A percentile compares a stretch with the other conserved stretches of the same genome.
These are phyloP conservation scores for Senna siamea DNA, from an alignment of 306 rosid species.

Conservation along the genomic window DNA sequence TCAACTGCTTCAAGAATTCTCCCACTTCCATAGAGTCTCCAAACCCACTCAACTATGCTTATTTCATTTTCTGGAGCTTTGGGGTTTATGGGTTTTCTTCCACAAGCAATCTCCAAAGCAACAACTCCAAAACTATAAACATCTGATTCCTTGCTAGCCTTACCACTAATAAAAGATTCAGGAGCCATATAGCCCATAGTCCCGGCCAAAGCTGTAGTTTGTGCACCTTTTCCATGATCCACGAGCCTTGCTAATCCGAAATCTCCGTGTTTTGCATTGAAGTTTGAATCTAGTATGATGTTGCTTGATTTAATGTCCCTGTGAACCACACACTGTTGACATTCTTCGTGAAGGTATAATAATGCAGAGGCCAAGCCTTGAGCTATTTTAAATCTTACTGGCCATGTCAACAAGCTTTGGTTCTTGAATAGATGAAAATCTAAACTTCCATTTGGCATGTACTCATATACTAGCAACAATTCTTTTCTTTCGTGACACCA, in stretches of 20 bases:
- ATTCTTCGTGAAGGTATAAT: neutral
- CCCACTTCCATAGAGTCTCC: conserved; percentile 36
- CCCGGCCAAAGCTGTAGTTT: neutral
- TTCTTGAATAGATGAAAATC: neutral
- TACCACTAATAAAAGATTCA: conserved; percentile 22
- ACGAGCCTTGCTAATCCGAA: neutral
- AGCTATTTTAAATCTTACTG: neutral
- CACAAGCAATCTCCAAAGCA: conserved; percentile 43
- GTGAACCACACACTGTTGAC: neutral
- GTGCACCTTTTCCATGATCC: neutral
- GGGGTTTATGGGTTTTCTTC: conserved; percentile 32
- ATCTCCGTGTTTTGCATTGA: neutral
- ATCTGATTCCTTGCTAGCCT: conserved; percentile 40
- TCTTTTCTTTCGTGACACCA: conserved; percentile 49
- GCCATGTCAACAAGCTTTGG: neutral
- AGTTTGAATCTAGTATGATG: neutral
- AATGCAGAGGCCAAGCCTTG: neutral
- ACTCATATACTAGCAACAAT: conserved; percentile 45
- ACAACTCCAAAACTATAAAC: conserved; percentile 46
- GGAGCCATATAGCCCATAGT: conserved; percentile 45
- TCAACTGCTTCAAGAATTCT: conserved; percentile 35
- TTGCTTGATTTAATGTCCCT: neutral
- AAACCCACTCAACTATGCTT: conserved; percentile 39
- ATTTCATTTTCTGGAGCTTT: neutral
- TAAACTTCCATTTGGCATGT: conserved; percentile 47